Percentiles rank a stretch among this genome's conserved stretches.
phyloP scores from a whole-genome alignment of 306 rosid genomes.

The Cucurbita maxima region DNA sequence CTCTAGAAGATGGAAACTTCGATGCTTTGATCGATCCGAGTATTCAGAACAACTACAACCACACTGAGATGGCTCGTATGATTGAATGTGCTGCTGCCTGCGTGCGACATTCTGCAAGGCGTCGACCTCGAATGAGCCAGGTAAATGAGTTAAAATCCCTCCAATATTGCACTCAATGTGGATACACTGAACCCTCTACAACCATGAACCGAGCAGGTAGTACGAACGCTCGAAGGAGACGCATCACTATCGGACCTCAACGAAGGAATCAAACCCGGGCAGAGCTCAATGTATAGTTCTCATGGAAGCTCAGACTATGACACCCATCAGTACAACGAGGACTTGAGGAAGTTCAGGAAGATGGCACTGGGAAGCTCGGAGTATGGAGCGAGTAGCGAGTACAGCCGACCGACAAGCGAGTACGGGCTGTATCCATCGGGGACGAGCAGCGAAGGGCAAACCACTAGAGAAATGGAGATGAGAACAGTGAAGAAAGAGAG shows the following conservation, averaged over 20 bases:
- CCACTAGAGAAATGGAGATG: slow-evolving; percentile 74
- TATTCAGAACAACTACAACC: slow-evolving; percentile 47
- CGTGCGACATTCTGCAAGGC: slow-evolving; percentile 88
- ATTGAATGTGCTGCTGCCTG: slow-evolving; percentile 85
- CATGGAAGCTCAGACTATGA: slow-evolving; percentile 82
- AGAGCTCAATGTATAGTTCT: slow-evolving; percentile 43
- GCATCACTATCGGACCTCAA: slow-evolving; percentile 76
- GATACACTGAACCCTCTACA: not conserved
- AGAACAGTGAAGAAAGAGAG: slow-evolving; percentile 36
- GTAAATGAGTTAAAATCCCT: slow-evolving; percentile 19
- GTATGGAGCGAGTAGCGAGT: slow-evolving; percentile 70
- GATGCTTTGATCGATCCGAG: slow-evolving; percentile 61
- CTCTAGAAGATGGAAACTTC: slow-evolving; percentile 56
- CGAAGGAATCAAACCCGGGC: slow-evolving; percentile 73
- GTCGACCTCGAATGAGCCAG: slow-evolving; percentile 93
- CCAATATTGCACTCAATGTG: not conserved
- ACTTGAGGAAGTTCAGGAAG: slow-evolving; percentile 77
- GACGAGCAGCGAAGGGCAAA: slow-evolving; percentile 76
- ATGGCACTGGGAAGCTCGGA: slow-evolving; percentile 81
- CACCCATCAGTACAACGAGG: slow-evolving; percentile 75
- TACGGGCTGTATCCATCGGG: slow-evolving; percentile 77
- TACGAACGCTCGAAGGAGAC: slow-evolving; percentile 88
- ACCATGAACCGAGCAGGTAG: slow-evolving; percentile 33
- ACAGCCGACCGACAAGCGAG: slow-evolving; percentile 75
- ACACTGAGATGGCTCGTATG: slow-evolving; percentile 62